Evolutionary conservation across 352 stramenopile species (phyloP), one percentile per base, ranked within the genome.

Genomic region (Globisporangium polare): DNA sequence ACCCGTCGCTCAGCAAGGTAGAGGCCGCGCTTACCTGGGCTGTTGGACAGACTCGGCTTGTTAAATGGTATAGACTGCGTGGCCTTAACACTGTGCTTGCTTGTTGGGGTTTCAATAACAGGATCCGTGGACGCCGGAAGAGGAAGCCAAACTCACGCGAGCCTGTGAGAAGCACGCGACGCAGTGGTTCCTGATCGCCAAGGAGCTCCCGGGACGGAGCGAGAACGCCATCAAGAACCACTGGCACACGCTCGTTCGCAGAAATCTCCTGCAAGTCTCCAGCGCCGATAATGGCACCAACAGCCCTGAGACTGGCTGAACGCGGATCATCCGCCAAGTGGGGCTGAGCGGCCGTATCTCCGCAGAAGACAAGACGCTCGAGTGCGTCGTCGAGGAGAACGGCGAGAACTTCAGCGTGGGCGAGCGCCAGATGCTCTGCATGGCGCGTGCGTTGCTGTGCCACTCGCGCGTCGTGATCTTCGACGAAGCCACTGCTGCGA

Each of bases 371-470:
- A 37, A 63, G 42, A 88, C 75, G 31, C 73, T 97, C 4, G 73
- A 89, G 24, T 71, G 57, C 54, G 27, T 53, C 2, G 81, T 98
- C 3, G 80, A 92, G 49, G 90, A 98, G 55, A 88, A 88, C 33
- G 50, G 51, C n/a, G 51, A 55, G 49, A 55, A 55, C 49, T 57
- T 47, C 12, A 58, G 52, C 15, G 33, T 97, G 33, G 95, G 95
- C 4, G 86, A 98, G 71, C 66, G 90, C 2, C 92, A 98, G 67
- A 73, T 98, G 9, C 62, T 98, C 3, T 97, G 89, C 58, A 72
- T 98, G 50, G 95, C 83, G 33, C 69, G 95, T 46, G 92, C 93
- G 4, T 67, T 98, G 37, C 64, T 98, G 2, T 66, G 72, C 9
- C 72, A 95, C 22, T 83, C 86, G 18, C 45, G 59, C 53, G 42